Base-by-base conservation (phyloP, 139 green algal genomes). In the Chlamydomonas sp. region DNA sequence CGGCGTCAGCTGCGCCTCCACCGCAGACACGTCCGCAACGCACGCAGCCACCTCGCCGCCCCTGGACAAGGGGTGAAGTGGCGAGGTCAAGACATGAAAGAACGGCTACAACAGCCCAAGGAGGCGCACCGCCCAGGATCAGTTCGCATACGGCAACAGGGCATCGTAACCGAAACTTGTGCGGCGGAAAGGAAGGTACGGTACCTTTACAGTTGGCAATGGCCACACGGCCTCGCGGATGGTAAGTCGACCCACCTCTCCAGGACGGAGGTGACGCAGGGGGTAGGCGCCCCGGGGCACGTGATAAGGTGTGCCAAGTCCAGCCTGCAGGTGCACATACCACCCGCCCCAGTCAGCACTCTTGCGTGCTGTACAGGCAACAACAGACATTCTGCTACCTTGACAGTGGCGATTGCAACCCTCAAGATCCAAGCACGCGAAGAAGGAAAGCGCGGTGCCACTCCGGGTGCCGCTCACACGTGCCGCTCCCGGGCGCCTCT, bases 1-100 rank as follows among this genome's bases (percentile, higher is more conserved):
- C 2, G 92, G 93, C 18, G 85, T 87, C 15, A 95, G 85, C n/a
- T 82, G 64, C 20, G 61, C 9, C 88, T 95, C 93, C 77, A 95
- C 79, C 4, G 87, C 64, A 0, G 59, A 78, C 31, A 96, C 93
- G 68, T 97, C 94, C 18, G 95, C 95, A 9, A 97, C 91, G 3
- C 84, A 92, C 20, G 90, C 91, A 57, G 92, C 93, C 76, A 97
- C 94, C 78, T 97, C 94, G 4, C 93, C 95, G 17, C 60, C 62
- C 72, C 83, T 87, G 84, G 85, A 14, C 31, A 16, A 31, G 63
- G 7, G 57, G 67, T 3, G 61, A 5, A 17, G 60, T 2, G 82
- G 14, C 61, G 59, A 17, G 49, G 68, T 58, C 90, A 14, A 10
- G 78, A 83, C 64, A 86, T 72, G 82, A 84, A 1, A 88, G 71